Conservation (phyloP, 2,329 filamentous ascomycete species). For the Cryphonectria carpinicola region DNA sequence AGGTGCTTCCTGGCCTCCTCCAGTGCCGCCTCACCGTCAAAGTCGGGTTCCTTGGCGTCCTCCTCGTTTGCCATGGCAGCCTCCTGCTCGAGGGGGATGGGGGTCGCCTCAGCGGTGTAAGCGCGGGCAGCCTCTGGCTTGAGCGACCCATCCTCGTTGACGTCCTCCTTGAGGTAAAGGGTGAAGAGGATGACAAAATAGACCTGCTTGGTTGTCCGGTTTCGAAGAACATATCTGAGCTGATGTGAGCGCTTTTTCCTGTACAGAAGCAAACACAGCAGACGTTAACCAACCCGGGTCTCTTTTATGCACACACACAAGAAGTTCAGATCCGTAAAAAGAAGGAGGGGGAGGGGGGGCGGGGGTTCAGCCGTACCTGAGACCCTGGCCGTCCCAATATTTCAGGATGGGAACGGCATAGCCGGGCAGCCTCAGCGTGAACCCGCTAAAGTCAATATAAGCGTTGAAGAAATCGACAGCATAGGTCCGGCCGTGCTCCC, state of each 20-base stretch:
- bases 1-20: constrained; percentile 46
- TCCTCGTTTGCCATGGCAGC: constrained; percentile 34
- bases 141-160: constrained; percentile 61
- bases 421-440: constrained; percentile 72
- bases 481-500: constrained; percentile 57
- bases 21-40: constrained; percentile 43
- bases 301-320: constrained; percentile 29
- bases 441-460: constrained; percentile 82
- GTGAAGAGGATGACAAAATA: constrained; percentile 85
- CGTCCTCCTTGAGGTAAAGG: constrained; percentile 70
- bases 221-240: constrained; percentile 90
- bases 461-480: constrained; percentile 81
- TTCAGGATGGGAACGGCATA: constrained; percentile 74
- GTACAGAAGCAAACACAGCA: constrained; percentile 17
- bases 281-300: constrained; percentile 33
- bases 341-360: not conserved
- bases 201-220: constrained; percentile 71
- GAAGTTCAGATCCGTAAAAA: constrained; percentile 30
- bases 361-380: constrained; percentile 57
- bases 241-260: constrained; percentile 71
- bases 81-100: constrained; percentile 36
- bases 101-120: constrained; percentile 30
- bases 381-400: constrained; percentile 79
- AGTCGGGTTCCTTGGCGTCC: constrained; percentile 28
- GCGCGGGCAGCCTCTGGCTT: constrained; percentile 46